phyloP scores from a whole-genome alignment of 805 yeast species.

The Yamadazyma phyllophila region DNA sequence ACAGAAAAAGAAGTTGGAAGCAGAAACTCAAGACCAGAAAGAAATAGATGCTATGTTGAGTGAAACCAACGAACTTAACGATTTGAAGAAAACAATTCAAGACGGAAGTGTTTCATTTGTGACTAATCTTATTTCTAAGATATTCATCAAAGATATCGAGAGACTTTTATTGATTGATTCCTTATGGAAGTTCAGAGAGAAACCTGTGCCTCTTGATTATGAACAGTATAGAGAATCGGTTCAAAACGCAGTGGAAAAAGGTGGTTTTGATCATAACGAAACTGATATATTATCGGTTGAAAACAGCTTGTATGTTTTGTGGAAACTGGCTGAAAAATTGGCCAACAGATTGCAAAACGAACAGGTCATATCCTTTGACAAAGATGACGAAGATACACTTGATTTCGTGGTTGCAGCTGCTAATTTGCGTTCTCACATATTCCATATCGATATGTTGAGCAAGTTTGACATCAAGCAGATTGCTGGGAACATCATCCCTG shows the following conservation, averaged over 20 bases:
- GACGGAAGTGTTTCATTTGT: conserved; percentile 19
- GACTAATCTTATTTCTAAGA: conserved; percentile 50
- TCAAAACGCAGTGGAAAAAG: background rate
- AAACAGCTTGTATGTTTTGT: conserved; percentile 63
- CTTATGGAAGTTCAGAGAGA: conserved; percentile 70
- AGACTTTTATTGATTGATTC: conserved; percentile 68
- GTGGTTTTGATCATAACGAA: conserved; percentile 22
- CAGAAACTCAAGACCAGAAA: conserved; percentile 61
- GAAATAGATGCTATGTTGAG: conserved; percentile 63
- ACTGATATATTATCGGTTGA: conserved; percentile 58
- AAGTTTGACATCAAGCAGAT: conserved; percentile 89
- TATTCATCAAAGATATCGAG: conserved; percentile 74
- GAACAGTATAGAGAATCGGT: conserved; percentile 14
- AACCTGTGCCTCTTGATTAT: conserved; percentile 63
- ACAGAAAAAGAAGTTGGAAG: conserved; percentile 17
- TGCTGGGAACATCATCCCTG: conserved; percentile 98
- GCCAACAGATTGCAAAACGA: conserved; percentile 46
- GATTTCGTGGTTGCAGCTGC: conserved; percentile 86
- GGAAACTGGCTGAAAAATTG: conserved; percentile 46
- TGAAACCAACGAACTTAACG: conserved; percentile 64
- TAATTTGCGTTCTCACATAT: conserved; percentile 69
- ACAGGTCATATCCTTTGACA: conserved; percentile 66
- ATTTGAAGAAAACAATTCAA: conserved; percentile 20
- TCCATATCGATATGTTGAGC: conserved; percentile 66
- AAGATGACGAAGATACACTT: conserved; percentile 91